Percentiles rank a stretch among this genome's conserved stretches.
These are phyloP conservation scores for Phytophthora pistaciae DNA, from an alignment of 352 stramenopile species.

Conservation along the genomic window DNA sequence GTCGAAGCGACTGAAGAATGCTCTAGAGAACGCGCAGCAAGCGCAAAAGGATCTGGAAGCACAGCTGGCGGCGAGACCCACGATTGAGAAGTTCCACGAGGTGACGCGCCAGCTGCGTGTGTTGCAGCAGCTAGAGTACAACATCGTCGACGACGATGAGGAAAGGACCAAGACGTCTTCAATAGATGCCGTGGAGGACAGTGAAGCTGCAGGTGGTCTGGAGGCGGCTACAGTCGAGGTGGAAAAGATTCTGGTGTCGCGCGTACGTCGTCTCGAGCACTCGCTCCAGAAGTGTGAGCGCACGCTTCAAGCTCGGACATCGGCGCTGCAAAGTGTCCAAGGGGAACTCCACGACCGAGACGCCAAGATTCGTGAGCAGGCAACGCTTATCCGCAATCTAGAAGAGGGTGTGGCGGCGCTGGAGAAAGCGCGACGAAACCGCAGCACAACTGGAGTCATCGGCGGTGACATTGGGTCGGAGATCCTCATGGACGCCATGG, in stretches of 20 bases:
- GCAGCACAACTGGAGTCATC: slow-evolving; percentile 24
- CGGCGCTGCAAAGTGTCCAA: slow-evolving; percentile 46
- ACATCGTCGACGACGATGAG: slow-evolving; percentile 78
- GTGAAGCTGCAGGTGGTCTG: slow-evolving; percentile 29
- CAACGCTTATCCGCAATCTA: slow-evolving; percentile 55
- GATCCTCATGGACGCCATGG: slow-evolving; percentile 79
- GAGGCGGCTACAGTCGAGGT: slow-evolving; percentile 49
- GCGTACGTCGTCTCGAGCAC: slow-evolving; percentile 77
- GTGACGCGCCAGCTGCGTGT: slow-evolving; percentile 93
- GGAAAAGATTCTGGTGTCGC: slow-evolving; percentile 72
- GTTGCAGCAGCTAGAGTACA: slow-evolving; percentile 93
- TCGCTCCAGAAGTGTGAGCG: slow-evolving; percentile 75
- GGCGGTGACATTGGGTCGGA: slow-evolving; percentile 64
- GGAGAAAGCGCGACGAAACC: slow-evolving; percentile 50
- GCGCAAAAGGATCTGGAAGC: slow-evolving; percentile 42
- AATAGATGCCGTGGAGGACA: slow-evolving; percentile 13
- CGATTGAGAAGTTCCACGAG: slow-evolving; percentile 86
- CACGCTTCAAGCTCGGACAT: slow-evolving; percentile 40
- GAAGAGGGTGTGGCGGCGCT: slow-evolving; percentile 76
- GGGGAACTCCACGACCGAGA: slow-evolving; percentile 43
- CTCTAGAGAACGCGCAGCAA: slow-evolving; percentile 39
- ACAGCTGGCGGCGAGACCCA: slow-evolving; percentile 75
- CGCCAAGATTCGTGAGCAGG: slow-evolving; percentile 61
- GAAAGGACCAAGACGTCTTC: slow-evolving; percentile 37
- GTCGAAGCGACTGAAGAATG: slow-evolving; percentile 39